Conservation (phyloP, 305 asterid genomes). For the Striga hermonthica region DNA sequence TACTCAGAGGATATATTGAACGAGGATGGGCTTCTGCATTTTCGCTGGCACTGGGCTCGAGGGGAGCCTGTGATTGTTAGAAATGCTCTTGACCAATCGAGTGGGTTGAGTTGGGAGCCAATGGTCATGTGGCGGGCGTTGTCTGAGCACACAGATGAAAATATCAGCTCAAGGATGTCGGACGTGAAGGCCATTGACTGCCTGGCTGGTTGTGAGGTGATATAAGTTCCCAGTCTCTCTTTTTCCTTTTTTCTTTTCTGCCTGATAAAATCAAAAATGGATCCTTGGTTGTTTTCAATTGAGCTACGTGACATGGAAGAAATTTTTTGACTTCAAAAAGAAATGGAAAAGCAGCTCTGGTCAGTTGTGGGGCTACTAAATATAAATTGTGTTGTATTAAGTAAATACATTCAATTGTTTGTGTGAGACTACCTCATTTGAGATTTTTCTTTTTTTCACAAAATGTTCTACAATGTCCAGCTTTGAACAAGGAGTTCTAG, state of each 20-base stretch:
- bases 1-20: conserved; percentile 45
- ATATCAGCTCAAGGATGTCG: conserved; percentile 48
- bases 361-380: too few species aligned
- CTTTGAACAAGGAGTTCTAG: too few species aligned
- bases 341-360: too few species aligned
- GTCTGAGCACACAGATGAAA: conserved; percentile 48
- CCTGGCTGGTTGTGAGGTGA: conserved; percentile 84
- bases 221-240: not conserved
- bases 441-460: not conserved
- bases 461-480: too few species aligned
- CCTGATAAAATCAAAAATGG: not conserved
- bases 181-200: conserved; percentile 90
- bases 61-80: conserved; percentile 85
- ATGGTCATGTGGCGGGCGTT: conserved; percentile 95
- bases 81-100: conserved; percentile 63
- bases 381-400: too few species aligned
- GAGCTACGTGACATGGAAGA: not conserved
- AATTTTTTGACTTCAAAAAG: too few species aligned
- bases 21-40: conserved; percentile 54
- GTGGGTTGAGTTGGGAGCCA: conserved; percentile 93
- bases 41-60: conserved; percentile 73
- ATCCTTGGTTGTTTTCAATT: not conserved
- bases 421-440: too few species aligned
- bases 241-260: not conserved
- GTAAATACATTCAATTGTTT: too few species aligned